Conservation (phyloP, 2,329 filamentous ascomycete genomes). For the Fusarium irregulare region DNA sequence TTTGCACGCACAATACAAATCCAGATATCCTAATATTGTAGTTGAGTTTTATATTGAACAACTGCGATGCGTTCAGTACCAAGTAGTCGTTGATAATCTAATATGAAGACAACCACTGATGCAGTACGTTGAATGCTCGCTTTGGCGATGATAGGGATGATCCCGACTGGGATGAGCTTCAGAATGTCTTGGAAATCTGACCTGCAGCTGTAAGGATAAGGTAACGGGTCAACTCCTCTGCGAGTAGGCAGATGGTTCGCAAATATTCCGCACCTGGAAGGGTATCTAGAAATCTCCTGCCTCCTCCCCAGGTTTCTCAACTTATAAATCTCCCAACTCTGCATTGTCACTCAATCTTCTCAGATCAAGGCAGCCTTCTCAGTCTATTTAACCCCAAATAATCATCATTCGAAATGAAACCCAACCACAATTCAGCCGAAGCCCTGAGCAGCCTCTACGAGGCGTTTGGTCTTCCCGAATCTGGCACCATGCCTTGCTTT, state of each 20-base stretch:
- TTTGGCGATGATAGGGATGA: not conserved
- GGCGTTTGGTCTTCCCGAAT: not conserved
- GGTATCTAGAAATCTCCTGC: not conserved
- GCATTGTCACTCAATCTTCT: not conserved
- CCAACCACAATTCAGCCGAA: not conserved
- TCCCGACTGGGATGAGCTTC: not conserved
- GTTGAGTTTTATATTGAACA: too few relatives aligned
- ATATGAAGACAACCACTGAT: not conserved
- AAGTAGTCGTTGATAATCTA: not conserved
- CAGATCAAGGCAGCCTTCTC: too few relatives aligned
- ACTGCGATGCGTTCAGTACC: not conserved
- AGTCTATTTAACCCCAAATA: too few relatives aligned
- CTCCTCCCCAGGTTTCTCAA: not conserved
- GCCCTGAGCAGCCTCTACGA: slow-evolving; percentile 8
- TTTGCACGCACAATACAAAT: not conserved
- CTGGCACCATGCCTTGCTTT: not conserved
- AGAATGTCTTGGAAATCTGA: not conserved
- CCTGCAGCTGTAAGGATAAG: slow-evolving; percentile 17
- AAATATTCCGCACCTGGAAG: not conserved
- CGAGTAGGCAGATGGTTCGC: not conserved
- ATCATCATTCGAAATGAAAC: not conserved
- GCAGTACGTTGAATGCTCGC: not conserved
- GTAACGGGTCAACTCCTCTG: not conserved
- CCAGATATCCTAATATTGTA: not conserved
- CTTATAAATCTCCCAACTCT: not conserved